Base-by-base conservation (phyloP, 2,329 filamentous ascomycete genomes). In the Proliferodiscus dingleyae region DNA sequence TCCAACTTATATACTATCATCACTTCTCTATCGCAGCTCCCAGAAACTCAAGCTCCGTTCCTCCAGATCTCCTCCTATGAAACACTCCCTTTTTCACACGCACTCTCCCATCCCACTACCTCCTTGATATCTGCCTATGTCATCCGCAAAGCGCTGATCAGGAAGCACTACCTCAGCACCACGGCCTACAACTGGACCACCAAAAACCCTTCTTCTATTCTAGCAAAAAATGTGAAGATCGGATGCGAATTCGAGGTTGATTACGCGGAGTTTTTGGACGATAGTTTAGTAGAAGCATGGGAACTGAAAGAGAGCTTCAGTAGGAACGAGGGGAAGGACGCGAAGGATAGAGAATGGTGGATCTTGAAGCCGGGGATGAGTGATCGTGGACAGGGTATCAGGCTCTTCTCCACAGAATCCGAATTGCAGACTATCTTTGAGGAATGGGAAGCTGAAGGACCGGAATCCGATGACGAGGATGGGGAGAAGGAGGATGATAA, bases 331-430 rank as follows among this genome's bases (percentile, higher is more conserved):
- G 67, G 65, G 11, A 64, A 59, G 23, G 43, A 51, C 7, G 28
- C 46, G 1, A 21, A 43, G 23, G 69, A 76, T 33, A 75, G 77
- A 48, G 81, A 94, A 63, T 98, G 91, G 91, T 98, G 93, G 93
- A 97, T 98, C 55, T 67, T 98, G 49, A 98, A 98, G 68, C 91
- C 93, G 0, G 86, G 91, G 7, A 97, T 98, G 93, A 95, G 89
- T 65, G 93, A 98, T 63, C 79, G 91, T 19, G 93, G 91, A 0
- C 90, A 96, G 64, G 93, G 93, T 1, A 96, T 98, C 47, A 72
- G 88, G 30, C 71, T 98, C 0, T 98, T 98, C 66, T 87, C 81
- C 58, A 88, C 81, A 2, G 87, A 93, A 71, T 81, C 84, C 45
- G 83, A 95, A 61, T 70, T 98, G n/a, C 84, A 85, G 50, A 75